Percentiles rank a stretch among this genome's conserved stretches.
Evolutionary conservation across 164 flowering plant species (phyloP).

Genomic region (Dillenia suffruticosa): DNA sequence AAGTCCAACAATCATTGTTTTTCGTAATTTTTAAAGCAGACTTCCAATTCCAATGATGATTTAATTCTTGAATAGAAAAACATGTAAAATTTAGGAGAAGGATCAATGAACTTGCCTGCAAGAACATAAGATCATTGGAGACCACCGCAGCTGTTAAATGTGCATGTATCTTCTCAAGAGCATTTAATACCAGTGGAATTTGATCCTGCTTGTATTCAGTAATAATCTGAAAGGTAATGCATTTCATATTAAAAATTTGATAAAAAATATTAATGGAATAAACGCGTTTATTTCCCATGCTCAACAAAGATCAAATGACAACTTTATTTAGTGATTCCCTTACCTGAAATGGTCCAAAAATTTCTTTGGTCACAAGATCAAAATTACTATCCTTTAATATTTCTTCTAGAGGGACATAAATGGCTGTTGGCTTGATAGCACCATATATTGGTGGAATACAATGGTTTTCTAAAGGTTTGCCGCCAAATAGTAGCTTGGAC

Average conservation of each 20-base stretch:
- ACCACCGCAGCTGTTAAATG: conserved; percentile 98
- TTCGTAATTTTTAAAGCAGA: no score
- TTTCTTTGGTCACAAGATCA: conserved; percentile 84
- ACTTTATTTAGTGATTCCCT: not conserved
- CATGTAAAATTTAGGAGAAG: no score
- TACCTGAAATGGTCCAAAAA: conserved; percentile 99
- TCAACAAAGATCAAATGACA: not conserved
- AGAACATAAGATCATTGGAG: conserved; percentile 77
- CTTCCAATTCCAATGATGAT: no score
- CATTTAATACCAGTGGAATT: conserved; percentile 72
- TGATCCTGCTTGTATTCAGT: conserved; percentile 77
- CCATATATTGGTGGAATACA: conserved; percentile 86
- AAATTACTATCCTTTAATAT: conserved; percentile 68
- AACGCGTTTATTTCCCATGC: not conserved
- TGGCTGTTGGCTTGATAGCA: conserved; percentile 89
- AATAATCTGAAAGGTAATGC: conserved; percentile 47
- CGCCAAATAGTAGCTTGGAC: conserved; percentile 86
- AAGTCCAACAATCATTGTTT: no score
- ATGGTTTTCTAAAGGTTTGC: conserved; percentile 75
- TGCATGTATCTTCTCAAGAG: conserved; percentile 92
- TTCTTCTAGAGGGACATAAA: conserved; percentile 85
- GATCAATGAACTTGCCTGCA: conserved; percentile 54
- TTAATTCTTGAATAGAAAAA: no score
- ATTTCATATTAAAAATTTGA: not conserved
- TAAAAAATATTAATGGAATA: not conserved